Evolutionary conservation across 2,329 filamentous ascomycete genomes (phyloP).

Genomic region (Penicillium brevicompactum): DNA sequence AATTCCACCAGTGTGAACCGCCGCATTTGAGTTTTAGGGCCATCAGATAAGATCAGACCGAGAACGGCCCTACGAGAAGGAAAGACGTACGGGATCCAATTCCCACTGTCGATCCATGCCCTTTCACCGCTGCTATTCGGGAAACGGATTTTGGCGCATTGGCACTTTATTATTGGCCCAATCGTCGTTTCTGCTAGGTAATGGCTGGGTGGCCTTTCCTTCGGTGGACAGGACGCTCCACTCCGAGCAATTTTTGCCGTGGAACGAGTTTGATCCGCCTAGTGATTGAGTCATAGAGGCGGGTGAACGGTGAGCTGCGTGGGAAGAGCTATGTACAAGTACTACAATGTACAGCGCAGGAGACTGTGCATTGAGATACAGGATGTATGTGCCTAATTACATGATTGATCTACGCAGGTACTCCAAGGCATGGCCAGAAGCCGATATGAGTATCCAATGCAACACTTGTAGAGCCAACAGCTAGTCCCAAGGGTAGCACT

Average conservation of each 20-base stretch:
- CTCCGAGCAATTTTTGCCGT: constrained; percentile 5
- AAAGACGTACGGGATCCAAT: background rate
- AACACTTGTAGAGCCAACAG: too few species aligned
- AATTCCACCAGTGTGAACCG: constrained; percentile 14
- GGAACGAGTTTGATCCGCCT: background rate
- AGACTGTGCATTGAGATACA: background rate
- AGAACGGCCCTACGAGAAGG: constrained; percentile 10
- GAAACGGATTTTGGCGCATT: constrained; percentile 11
- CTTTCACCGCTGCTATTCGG: constrained; percentile 15
- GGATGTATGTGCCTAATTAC: background rate
- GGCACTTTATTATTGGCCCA: constrained; percentile 14
- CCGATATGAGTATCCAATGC: background rate
- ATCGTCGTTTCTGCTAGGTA: constrained; percentile 22
- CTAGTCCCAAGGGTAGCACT: background rate
- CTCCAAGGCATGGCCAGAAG: background rate
- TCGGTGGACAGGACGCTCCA: constrained; percentile 16
- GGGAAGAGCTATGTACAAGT: background rate
- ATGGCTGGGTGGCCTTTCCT: constrained; percentile 13
- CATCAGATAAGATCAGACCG: constrained; percentile 30
- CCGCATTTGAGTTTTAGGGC: constrained; percentile 13
- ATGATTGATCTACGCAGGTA: background rate
- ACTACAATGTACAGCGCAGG: background rate
- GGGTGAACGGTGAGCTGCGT: constrained; percentile 2
- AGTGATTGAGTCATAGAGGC: constrained; percentile 5
- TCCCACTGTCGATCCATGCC: constrained; percentile 20